Evolutionary conservation across 768 basidiomycete genomes (phyloP), one percentile per base, ranked within the genome.

Genomic region (Clitopilus hobsonii): DNA sequence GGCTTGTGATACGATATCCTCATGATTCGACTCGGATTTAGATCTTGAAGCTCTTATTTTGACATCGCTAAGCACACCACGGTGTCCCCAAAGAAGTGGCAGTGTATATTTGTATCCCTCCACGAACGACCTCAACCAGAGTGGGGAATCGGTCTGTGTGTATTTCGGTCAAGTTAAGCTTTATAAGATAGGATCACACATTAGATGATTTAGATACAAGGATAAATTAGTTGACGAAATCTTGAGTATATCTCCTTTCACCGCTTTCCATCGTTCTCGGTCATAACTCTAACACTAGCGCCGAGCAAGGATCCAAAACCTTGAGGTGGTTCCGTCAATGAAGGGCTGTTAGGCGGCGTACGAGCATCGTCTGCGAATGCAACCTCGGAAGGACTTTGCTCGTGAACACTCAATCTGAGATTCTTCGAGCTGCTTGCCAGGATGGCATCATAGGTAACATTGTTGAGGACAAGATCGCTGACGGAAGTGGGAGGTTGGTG

Each of bases 361-460:
- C 57, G 59, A 6, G 55, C 49, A 38, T 60, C 56, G 28, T 57
- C 58, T 6, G 16, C 24, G 3, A 56, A 30, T 24, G 60, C 18
- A 18, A 45, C 30, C 16, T 32, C 13, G 7, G 49, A 29, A 13
- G 6, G 54, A 20, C 10, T 27, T 30, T 29, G 30, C 20, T 24
- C 57, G 41, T 47, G 5, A 10, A 47, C 6, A 25, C 29, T 29
- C 20, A 59, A 51, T 22, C 25, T 45, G 25, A 64, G 56, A 22
- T 52, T 53, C 52, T 60, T 64, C 24, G 58, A 38, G 14, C 56
- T 59, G 2, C 63, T 61, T 25, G 59, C 64, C 49, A 66, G 56
- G 32, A 66, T 64, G 3, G 56, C 59, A 54, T 64, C 63, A 47
- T 66, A 66, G 8, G 63, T 66, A 22, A 64, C 38, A 32, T 60